These are phyloP conservation scores for Xylaria sp. DNA, from an alignment of 2,329 filamentous ascomycete genomes.

Conservation along the genomic window DNA sequence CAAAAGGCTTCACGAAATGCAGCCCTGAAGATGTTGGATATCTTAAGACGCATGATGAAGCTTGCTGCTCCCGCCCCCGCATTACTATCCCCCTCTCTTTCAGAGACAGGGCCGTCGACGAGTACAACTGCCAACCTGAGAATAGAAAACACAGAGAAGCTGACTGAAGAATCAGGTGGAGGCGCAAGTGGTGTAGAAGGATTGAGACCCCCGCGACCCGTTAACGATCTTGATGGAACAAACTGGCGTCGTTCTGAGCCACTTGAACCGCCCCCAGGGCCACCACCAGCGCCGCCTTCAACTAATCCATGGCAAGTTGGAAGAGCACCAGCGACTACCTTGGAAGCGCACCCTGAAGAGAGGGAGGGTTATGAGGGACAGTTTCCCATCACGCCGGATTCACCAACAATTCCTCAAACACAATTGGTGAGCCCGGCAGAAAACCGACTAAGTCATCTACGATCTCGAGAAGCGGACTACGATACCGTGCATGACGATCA, in stretches of 20 bases:
- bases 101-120: constrained; percentile 32
- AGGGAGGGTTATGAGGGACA: constrained; percentile 41
- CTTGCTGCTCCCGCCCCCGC: constrained; percentile 51
- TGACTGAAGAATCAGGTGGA: constrained; percentile 44
- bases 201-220: constrained; percentile 27
- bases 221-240: constrained; percentile 41
- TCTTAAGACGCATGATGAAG: constrained; percentile 67
- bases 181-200: constrained; percentile 36
- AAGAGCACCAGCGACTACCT: constrained; percentile 40
- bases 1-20: constrained; percentile 60
- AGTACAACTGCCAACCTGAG: constrained; percentile 43
- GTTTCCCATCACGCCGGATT: constrained; percentile 43
- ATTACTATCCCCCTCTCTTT: constrained; percentile 35
- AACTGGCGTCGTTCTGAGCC: constrained; percentile 42
- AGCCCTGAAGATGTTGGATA: constrained; percentile 60
- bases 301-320: constrained; percentile 57
- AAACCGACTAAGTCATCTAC: constrained; percentile 28
- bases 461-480: constrained; percentile 33
- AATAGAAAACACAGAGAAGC: constrained; percentile 37
- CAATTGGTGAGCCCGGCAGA: constrained; percentile 42
- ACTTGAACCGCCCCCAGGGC: constrained; percentile 43
- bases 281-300: constrained; percentile 52
- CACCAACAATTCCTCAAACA: constrained; percentile 47
- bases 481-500: constrained; percentile 36
- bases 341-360: constrained; percentile 37